Base-by-base conservation (phyloP, 495 filamentous ascomycete species). In the Astrothelium subdiscretum region DNA sequence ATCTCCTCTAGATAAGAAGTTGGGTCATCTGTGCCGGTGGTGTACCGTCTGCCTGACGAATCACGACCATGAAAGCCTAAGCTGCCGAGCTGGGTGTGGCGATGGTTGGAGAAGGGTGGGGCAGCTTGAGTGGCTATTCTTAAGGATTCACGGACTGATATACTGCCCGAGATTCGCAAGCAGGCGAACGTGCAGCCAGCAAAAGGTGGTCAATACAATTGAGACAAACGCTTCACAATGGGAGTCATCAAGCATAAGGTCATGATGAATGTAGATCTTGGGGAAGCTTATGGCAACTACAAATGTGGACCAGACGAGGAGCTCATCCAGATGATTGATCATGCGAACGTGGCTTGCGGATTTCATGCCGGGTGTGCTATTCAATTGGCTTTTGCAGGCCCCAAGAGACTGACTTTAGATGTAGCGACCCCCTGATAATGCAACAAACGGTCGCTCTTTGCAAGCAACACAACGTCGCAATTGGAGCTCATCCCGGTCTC, bases 321-420 rank as follows among this genome's bases (percentile, higher is more conserved):
- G 32, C 74, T 85, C 18, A 78, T 86, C 32, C 79, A 78, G 26
- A 20, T 68, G 31, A 66, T 85, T 63, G 82, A 85, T 62, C 76
- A 80, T 62, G 84, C 83, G n/a, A 86, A 87, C 64, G 66, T 85
- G 11, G 83, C 83, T 2, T 86, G 83, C 66, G 83, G 82, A 4
- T 84, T 85, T 66, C 83, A 84, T 63, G 79, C 77, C 52, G 74
- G 62, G 69, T 67, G 63, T 63, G 6, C 20, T 1, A n/a, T 52
- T 35, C 24, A 1, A 31, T 29, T 18, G 32, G 10, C 32, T 35
- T 54, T 54, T 29, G 5, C 6, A 31, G 24, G 2, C 31, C 62
- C 27, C 2, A 18, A 51, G 6, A 35, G 40, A 43, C 35, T 43
- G 24, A 61, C 32, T n/a, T 11, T 32, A 59, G 13, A 27, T 54